phyloP scores from a whole-genome alignment of 1,139 yeast genomes.

The Candida sanyaensis region DNA sequence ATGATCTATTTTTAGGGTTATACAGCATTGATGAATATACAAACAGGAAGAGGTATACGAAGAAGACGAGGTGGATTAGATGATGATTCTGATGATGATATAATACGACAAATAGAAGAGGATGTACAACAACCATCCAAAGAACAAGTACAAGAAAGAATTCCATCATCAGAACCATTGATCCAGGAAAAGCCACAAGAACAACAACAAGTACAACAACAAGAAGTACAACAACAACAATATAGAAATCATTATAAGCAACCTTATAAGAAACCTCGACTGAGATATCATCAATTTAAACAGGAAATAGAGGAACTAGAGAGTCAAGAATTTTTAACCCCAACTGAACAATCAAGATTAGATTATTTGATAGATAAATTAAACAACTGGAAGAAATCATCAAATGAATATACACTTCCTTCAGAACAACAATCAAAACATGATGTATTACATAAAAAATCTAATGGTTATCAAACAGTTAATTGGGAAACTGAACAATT shows the following conservation, averaged over 20 bases:
- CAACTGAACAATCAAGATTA: conserved; percentile 8
- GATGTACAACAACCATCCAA: background rate
- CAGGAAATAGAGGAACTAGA: conserved; percentile 40
- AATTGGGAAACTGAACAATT: conserved; percentile 68
- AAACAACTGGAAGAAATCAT: conserved; percentile 1
- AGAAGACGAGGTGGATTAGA: conserved; percentile 14
- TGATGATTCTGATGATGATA: background rate
- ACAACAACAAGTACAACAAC: too few species aligned
- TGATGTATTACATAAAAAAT: conserved; percentile 34
- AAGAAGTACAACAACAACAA: conserved; percentile 1
- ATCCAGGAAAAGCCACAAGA: too few species aligned
- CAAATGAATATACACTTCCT: conserved; percentile 36
- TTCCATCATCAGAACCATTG: background rate
- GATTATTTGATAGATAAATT: conserved; percentile 4
- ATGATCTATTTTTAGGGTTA: background rate
- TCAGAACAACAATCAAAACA: conserved; percentile 50
- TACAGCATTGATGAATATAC: conserved; percentile 8
- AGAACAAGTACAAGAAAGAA: background rate
- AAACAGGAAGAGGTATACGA: conserved; percentile 22
- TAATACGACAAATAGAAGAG: background rate
- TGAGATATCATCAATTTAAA: conserved; percentile 51
- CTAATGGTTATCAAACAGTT: conserved; percentile 38
- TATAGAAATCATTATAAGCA: background rate
- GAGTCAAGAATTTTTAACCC: conserved; percentile 24
- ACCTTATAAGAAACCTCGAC: conserved; percentile 16